phyloP scores from a whole-genome alignment of 202 grass and related monocot species.

The Cymbopogon flexuosus region DNA sequence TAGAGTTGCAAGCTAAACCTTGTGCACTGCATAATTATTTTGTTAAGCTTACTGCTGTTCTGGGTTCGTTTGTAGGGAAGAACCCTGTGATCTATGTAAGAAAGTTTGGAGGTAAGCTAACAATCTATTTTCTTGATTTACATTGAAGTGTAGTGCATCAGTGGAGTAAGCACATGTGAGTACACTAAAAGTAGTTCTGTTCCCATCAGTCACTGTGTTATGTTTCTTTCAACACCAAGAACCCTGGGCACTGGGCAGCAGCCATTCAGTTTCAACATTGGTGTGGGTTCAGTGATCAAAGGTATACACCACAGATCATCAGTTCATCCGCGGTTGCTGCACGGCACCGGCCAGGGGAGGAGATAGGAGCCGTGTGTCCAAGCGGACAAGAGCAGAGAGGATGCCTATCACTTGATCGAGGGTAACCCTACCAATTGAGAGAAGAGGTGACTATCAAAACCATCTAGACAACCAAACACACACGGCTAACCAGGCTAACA shows the following conservation, averaged over 20 bases:
- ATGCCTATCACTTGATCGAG: no score
- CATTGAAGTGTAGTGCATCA: not conserved
- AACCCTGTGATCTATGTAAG: constrained; percentile 76
- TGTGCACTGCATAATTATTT: not conserved
- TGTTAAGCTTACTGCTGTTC: no score
- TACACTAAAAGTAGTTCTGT: not conserved
- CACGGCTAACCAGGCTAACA: no score
- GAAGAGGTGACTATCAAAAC: no score
- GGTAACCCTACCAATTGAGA: no score
- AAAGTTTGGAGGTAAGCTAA: constrained; percentile 85
- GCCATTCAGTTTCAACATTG: constrained; percentile 84
- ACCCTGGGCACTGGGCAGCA: constrained; percentile 80
- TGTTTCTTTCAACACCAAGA: constrained; percentile 71
- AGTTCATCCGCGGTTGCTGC: not conserved
- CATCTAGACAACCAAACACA: no score
- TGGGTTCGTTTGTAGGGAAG: constrained; percentile 50
- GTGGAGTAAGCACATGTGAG: not conserved
- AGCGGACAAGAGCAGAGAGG: no score
- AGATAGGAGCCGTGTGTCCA: no score
- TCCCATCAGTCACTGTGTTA: not conserved
- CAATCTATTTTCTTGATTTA: constrained; percentile 5
- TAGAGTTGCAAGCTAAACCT: not conserved
- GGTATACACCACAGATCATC: constrained; percentile 29
- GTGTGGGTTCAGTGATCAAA: constrained; percentile 73
- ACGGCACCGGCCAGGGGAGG: no score